These are phyloP conservation scores for Botrytis byssoidea DNA, from an alignment of 2,329 filamentous ascomycete genomes.

Conservation along the genomic window DNA sequence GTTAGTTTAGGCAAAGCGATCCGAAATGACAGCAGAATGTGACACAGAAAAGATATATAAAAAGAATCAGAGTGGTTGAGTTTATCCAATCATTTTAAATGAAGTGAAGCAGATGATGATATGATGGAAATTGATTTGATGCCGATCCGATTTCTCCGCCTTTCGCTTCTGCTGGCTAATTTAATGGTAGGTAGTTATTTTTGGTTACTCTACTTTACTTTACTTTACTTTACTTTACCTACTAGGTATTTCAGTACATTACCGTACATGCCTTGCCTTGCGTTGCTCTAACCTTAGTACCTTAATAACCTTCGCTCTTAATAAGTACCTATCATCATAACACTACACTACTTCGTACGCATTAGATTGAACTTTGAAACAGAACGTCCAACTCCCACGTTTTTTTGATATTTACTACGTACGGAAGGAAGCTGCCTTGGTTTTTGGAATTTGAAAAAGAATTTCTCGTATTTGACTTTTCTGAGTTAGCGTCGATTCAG, in stretches of 20 bases:
- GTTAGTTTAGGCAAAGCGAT: conserved; percentile 1
- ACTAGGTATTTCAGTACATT: background rate
- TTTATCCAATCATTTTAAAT: conserved; percentile 5
- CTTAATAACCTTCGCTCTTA: background rate
- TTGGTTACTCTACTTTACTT: background rate
- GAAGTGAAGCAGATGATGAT: conserved; percentile 7
- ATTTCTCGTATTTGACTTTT: background rate
- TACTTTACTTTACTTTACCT: background rate
- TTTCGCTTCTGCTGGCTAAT: background rate
- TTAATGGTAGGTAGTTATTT: background rate
- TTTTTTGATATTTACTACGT: background rate
- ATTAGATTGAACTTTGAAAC: background rate
- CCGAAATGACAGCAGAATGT: conserved; percentile 10
- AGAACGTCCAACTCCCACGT: background rate
- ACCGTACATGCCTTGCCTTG: background rate
- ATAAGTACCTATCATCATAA: background rate
- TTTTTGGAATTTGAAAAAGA: background rate
- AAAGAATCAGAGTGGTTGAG: background rate
- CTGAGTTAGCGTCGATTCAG: background rate
- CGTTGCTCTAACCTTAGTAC: background rate
- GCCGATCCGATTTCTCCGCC: conserved; percentile 10
- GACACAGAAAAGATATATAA: background rate
- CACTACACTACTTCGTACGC: background rate
- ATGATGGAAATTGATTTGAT: conserved; percentile 9
- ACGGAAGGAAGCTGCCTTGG: background rate